Evolutionary conservation across 768 basidiomycete genomes (phyloP).

Genomic region (Rhizopogon vesiculosus): DNA sequence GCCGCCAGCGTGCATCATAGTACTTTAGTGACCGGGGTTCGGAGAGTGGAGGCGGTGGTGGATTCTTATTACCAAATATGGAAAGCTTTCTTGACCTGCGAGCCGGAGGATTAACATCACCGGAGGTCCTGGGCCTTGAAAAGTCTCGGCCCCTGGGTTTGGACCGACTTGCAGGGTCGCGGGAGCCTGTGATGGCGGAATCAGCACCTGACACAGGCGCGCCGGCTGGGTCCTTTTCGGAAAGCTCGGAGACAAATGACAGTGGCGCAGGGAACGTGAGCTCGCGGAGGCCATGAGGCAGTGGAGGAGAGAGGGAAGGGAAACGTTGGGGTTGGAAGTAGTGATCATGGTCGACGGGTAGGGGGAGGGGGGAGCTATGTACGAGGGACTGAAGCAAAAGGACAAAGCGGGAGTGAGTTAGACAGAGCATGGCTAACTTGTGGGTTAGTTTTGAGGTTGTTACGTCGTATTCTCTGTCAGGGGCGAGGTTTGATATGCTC

Average conservation of each 20-base stretch:
- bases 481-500: conserved; percentile 36
- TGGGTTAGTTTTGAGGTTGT: conserved; percentile 15
- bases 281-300: conserved; percentile 40
- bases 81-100: conserved; percentile 23
- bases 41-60: conserved; percentile 41
- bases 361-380: conserved; percentile 50
- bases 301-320: conserved; percentile 10
- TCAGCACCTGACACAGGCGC: conserved; percentile 1
- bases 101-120: conserved; percentile 3
- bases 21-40: conserved; percentile 42
- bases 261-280: conserved; percentile 75
- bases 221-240: conserved; percentile 9
- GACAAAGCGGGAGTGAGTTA: conserved; percentile 71
- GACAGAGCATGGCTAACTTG: conserved; percentile 44
- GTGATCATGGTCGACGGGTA: conserved; percentile 41
- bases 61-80: conserved; percentile 30
- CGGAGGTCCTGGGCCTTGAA: neutral
- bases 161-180: neutral
- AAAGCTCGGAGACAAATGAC: conserved; percentile 34
- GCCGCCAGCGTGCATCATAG: conserved; percentile 49
- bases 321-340: conserved; percentile 22
- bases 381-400: conserved; percentile 69
- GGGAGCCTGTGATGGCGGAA: neutral
- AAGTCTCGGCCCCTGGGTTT: conserved; percentile 3
- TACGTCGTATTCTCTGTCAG: conserved; percentile 25